phyloP scores from a whole-genome alignment of 495 filamentous ascomycete species.

The Cladorrhinum samala region DNA sequence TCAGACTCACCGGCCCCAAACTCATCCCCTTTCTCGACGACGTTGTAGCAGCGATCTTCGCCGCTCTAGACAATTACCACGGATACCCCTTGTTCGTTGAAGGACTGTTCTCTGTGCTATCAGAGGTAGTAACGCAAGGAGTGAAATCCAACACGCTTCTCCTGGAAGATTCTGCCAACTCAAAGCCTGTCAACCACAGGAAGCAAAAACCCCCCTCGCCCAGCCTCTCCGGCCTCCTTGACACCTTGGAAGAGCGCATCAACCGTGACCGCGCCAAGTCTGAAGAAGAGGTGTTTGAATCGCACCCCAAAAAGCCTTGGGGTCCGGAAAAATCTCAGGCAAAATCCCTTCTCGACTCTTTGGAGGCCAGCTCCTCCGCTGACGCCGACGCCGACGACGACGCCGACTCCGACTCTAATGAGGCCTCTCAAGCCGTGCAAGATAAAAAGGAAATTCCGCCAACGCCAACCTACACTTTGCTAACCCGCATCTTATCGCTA shows the following conservation, averaged over 20 bases:
- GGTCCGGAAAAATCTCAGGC: constrained; percentile 38
- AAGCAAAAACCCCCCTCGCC: constrained; percentile 16
- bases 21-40: constrained; percentile 90
- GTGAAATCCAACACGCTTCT: constrained; percentile 56
- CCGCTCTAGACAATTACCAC: constrained; percentile 84
- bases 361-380: constrained; percentile 13
- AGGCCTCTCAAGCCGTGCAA: constrained; percentile 43
- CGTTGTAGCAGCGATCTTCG: constrained; percentile 81
- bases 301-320: constrained; percentile 25
- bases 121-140: constrained; percentile 75
- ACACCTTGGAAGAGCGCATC: constrained; percentile 18
- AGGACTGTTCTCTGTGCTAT: constrained; percentile 74
- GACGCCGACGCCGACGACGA: constrained; percentile 13
- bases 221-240: constrained; percentile 14
- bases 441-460: constrained; percentile 9
- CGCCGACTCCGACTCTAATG: constrained; percentile 20
- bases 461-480: constrained; percentile 52
- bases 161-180: constrained; percentile 21
- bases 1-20: constrained; percentile 72
- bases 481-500: constrained; percentile 60
- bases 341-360: constrained; percentile 34
- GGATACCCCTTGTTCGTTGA: constrained; percentile 86
- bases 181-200: constrained; percentile 30
- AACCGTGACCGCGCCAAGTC: constrained; percentile 12
- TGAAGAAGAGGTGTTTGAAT: constrained; percentile 14